Conservation (phyloP, 768 basidiomycete genomes). For the Pilatotrama ljubarskyi region DNA sequence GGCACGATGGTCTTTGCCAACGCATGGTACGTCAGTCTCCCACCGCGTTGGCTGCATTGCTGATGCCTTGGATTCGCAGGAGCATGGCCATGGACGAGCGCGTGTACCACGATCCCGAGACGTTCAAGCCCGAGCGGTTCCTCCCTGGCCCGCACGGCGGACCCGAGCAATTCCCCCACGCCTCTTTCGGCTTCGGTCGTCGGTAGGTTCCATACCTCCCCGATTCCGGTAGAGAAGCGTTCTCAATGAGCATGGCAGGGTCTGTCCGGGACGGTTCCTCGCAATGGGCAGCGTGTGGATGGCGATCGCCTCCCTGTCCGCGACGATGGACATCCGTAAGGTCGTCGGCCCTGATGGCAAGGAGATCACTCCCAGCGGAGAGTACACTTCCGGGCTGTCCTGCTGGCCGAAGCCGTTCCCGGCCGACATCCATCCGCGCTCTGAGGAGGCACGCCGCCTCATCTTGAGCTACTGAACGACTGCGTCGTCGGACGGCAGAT, state of each 20-base stretch:
- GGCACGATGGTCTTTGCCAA: constrained; percentile 29
- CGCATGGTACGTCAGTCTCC: constrained; percentile 18
- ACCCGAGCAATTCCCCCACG: constrained; percentile 19
- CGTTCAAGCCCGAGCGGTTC: constrained; percentile 53
- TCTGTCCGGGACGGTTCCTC: constrained; percentile 55
- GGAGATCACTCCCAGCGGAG: constrained; percentile 38
- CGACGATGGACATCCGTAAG: constrained; percentile 47
- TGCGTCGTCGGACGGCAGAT: no score
- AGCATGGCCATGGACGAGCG: constrained; percentile 29
- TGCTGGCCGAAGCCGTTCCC: constrained; percentile 34
- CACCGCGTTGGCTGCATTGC: no score
- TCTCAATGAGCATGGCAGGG: constrained; percentile 29
- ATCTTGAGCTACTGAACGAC: constrained; percentile 5
- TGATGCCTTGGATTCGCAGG: constrained; percentile 10
- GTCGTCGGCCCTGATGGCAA: constrained; percentile 42
- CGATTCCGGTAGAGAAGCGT: background rate
- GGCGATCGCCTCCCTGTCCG: constrained; percentile 44
- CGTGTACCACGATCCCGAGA: constrained; percentile 44
- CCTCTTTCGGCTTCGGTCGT: constrained; percentile 15
- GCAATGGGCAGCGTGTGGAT: constrained; percentile 49
- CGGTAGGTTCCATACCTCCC: background rate
- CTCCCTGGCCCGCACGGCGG: constrained; percentile 21
- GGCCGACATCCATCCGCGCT: constrained; percentile 13
- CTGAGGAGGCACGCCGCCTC: constrained; percentile 10
- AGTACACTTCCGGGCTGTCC: constrained; percentile 46